Percentiles rank a stretch among this genome's conserved stretches.
Evolutionary conservation across 225 moss, liverwort and hornwort genomes (phyloP).

Genomic region (Pseudoscleropodium purum): DNA sequence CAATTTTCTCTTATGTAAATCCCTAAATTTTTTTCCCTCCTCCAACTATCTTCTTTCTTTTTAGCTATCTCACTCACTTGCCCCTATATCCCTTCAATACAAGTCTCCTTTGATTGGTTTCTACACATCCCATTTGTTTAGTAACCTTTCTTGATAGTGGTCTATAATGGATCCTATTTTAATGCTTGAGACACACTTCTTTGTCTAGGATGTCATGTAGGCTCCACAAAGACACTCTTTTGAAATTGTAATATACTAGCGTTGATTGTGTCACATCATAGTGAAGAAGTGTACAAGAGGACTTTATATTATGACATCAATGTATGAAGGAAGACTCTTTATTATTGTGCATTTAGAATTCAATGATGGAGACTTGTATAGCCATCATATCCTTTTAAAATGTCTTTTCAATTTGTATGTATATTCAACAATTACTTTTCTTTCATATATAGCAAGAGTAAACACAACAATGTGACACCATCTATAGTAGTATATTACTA

Average conservation of each 20-base stretch:
- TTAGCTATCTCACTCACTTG: rapidly evolving
- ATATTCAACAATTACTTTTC: not conserved
- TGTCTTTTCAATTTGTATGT: too few relatives aligned
- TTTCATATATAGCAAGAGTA: not conserved
- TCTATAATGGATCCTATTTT: not conserved
- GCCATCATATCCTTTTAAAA: rapidly evolving
- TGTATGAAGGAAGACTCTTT: not conserved
- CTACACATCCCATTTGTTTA: too few relatives aligned
- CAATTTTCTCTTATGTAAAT: rapidly evolving
- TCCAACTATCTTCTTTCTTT: too few relatives aligned
- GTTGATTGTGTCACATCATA: not conserved
- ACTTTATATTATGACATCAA: not conserved
- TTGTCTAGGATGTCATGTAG: rapidly evolving
- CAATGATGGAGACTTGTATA: rapidly evolving
- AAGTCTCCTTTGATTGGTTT: not conserved
- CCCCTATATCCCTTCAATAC: too few relatives aligned
- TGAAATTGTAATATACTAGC: rapidly evolving
- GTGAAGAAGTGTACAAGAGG: rapidly evolving
- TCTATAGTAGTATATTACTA: not conserved
- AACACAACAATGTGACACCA: rapidly evolving
- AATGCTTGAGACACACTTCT: rapidly evolving
- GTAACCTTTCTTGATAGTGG: rapidly evolving
- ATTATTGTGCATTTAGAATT: rapidly evolving
- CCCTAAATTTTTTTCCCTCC: rapidly evolving
- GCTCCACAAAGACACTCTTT: rapidly evolving